phyloP scores from a whole-genome alignment of 2,329 filamentous ascomycete species.

The Corniculantispora saksenae region DNA sequence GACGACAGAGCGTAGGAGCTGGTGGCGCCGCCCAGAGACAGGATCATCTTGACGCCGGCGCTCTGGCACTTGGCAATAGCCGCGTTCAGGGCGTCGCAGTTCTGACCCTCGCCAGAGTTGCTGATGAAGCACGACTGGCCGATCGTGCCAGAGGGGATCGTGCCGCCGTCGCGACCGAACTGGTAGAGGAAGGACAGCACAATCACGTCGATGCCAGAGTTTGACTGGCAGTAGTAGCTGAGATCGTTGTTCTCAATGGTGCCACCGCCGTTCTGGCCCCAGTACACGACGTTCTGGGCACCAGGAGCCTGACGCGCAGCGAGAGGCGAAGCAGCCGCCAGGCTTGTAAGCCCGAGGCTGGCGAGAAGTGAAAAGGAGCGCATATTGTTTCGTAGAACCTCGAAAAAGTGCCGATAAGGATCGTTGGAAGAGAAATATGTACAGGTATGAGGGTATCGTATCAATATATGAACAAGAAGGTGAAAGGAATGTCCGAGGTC shows the following conservation, averaged over 20 bases:
- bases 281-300: slow-evolving; percentile 35
- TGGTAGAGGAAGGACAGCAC: slow-evolving; percentile 45
- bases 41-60: slow-evolving; percentile 26
- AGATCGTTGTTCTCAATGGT: slow-evolving; percentile 39
- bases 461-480: not conserved
- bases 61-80: slow-evolving; percentile 27
- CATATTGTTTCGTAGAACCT: slow-evolving; percentile 18
- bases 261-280: slow-evolving; percentile 30
- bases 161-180: slow-evolving; percentile 33
- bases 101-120: slow-evolving; percentile 32
- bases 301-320: slow-evolving; percentile 21
- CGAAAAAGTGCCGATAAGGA: not conserved
- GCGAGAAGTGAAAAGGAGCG: slow-evolving; percentile 20
- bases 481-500: slow-evolving; percentile 12
- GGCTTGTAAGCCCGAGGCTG: slow-evolving; percentile 23
- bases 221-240: slow-evolving; percentile 38
- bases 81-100: slow-evolving; percentile 25
- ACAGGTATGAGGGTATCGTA: not conserved
- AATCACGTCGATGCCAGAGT: slow-evolving; percentile 43
- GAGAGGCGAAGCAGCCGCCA: slow-evolving; percentile 18
- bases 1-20: slow-evolving; percentile 25
- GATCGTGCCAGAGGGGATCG: slow-evolving; percentile 41
- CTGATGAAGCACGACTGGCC: slow-evolving; percentile 41
- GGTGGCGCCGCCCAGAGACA: slow-evolving; percentile 21
- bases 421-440: slow-evolving; percentile 4